phyloP scores from a whole-genome alignment of 148 eudicot species.

The Gaultheria prostrata region DNA sequence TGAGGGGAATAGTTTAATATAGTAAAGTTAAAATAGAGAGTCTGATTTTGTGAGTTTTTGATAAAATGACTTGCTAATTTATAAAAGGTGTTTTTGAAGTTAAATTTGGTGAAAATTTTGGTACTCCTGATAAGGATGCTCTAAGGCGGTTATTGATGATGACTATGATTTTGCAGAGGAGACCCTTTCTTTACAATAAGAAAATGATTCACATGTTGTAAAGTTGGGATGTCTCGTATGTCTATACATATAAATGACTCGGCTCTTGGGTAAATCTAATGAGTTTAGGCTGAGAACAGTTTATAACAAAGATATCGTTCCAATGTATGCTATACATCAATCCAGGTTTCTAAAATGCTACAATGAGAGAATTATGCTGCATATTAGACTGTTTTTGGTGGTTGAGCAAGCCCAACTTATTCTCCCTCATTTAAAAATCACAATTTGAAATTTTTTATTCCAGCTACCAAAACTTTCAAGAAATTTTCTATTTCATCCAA shows the following conservation, averaged over 20 bases:
- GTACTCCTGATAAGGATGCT: too few species aligned
- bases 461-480: not conserved
- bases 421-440: not conserved
- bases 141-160: constrained; percentile 19
- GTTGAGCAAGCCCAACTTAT: not conserved
- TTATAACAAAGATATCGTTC: not conserved
- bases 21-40: too few species aligned
- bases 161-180: constrained; percentile 32
- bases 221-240: not conserved
- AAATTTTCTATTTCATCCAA: not conserved
- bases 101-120: too few species aligned
- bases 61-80: too few species aligned
- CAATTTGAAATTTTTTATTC: not conserved
- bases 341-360: constrained; percentile 1
- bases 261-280: not conserved
- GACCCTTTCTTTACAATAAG: constrained; percentile 10
- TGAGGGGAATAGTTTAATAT: too few species aligned
- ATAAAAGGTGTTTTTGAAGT: too few species aligned
- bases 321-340: not conserved
- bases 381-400: not conserved
- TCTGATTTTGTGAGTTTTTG: too few species aligned
- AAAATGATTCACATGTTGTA: constrained; percentile 1
- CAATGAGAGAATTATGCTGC: not conserved
- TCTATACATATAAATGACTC: not conserved
- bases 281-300: not conserved